These are phyloP conservation scores for Aspergillus saccharolyticus DNA, from an alignment of 495 filamentous ascomycete genomes.

Conservation along the genomic window DNA sequence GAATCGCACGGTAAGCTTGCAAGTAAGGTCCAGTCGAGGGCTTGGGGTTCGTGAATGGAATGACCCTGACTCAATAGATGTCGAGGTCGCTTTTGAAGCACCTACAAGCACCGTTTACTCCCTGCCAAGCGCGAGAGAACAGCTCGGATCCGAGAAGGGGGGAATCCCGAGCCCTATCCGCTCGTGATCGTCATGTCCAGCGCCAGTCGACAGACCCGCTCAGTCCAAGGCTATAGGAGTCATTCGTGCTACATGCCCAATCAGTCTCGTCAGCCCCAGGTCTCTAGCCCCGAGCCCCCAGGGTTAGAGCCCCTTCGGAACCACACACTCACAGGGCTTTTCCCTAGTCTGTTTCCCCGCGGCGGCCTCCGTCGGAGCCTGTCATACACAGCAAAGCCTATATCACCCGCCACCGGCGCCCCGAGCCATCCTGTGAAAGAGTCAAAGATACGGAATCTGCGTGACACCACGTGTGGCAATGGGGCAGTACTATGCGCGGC, in stretches of 20 bases:
- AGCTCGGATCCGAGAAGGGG: neutral
- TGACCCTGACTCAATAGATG: neutral
- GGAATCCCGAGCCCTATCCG: neutral
- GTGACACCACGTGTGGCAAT: neutral
- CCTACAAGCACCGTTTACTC: too few species aligned
- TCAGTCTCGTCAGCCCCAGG: neutral
- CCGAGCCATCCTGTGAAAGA: neutral
- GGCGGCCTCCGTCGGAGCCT: neutral
- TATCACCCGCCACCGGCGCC: neutral
- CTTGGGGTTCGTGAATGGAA: neutral
- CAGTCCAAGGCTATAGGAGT: neutral
- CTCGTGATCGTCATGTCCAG: neutral
- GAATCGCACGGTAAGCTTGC: neutral
- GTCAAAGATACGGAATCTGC: neutral
- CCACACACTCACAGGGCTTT: neutral
- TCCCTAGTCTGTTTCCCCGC: neutral
- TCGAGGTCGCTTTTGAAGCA: neutral
- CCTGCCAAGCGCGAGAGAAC: neutral
- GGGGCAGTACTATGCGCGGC: neutral
- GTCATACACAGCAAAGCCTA: neutral
- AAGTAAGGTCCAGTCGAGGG: neutral
- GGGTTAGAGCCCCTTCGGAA: neutral
- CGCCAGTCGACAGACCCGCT: neutral
- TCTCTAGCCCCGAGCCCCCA: neutral
- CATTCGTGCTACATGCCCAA: neutral